Evolutionary conservation across 2,329 filamentous ascomycete species (phyloP).

Genomic region (Delphinella strobiligena): DNA sequence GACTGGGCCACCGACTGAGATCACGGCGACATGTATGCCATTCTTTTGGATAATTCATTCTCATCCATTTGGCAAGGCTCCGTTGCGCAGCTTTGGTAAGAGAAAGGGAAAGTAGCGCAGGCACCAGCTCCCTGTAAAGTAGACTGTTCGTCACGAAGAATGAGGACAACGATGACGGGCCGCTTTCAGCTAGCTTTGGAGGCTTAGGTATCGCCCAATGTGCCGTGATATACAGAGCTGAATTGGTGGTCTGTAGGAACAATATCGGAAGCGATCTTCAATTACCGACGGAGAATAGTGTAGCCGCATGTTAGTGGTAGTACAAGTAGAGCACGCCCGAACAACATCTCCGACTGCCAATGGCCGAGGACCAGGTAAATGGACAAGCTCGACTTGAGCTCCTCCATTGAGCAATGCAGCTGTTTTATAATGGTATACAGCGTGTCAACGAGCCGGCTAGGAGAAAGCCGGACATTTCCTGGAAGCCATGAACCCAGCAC

Average conservation of each 20-base stretch:
- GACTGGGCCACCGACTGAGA: slow-evolving; percentile 35
- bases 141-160: slow-evolving; percentile 18
- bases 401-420: no score
- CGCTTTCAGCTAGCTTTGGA: slow-evolving; percentile 22
- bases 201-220: slow-evolving; percentile 36
- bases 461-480: no score
- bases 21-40: slow-evolving; percentile 34
- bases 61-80: slow-evolving; percentile 36
- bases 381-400: no score
- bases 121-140: slow-evolving; percentile 35
- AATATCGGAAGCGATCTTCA: no score
- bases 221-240: slow-evolving; percentile 36
- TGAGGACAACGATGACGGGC: slow-evolving; percentile 36
- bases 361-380: no score
- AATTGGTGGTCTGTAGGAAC: slow-evolving; percentile 30
- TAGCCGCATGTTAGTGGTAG: no score
- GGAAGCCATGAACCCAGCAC: no score
- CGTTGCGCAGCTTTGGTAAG: slow-evolving; percentile 41
- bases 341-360: no score
- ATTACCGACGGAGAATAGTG: no score
- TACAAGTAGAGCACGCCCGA: no score
- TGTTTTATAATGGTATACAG: no score
- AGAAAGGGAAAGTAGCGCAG: slow-evolving; percentile 37
- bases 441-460: no score
- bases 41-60: slow-evolving; percentile 28